These are phyloP conservation scores for Chenopodium quinoa DNA, from an alignment of 148 eudicot species.

Conservation along the genomic window DNA sequence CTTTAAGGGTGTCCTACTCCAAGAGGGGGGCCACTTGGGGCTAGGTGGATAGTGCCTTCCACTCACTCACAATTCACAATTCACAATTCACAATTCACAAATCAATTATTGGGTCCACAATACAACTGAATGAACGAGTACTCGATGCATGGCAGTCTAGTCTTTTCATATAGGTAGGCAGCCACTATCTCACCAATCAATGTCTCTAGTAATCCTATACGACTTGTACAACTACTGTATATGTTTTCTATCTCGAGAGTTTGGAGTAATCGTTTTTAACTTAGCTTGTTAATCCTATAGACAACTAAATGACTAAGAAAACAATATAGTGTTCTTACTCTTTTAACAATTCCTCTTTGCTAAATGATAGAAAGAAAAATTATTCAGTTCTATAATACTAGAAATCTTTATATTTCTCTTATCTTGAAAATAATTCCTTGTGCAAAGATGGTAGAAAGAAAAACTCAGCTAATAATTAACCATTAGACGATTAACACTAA, in stretches of 20 bases:
- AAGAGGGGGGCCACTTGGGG: slow-evolving; percentile 16
- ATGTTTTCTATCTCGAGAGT: not conserved
- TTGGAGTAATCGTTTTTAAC: no score
- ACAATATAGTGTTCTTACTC: not conserved
- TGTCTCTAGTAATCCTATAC: not conserved
- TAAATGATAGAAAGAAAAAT: not conserved
- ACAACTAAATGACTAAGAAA: no score
- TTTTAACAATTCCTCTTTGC: no score
- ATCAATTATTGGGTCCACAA: slow-evolving; percentile 32
- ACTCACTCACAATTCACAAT: not conserved
- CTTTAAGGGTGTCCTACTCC: slow-evolving; percentile 21
- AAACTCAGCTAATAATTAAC: no score
- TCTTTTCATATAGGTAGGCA: slow-evolving; percentile 19
- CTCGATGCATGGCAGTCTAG: slow-evolving; percentile 21
- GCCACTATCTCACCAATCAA: slow-evolving; percentile 24
- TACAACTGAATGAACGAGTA: slow-evolving; percentile 6
- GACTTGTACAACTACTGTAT: not conserved
- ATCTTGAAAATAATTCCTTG: no score
- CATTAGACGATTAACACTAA: no score
- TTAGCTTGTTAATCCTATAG: no score
- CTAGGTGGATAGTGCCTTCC: slow-evolving; percentile 33
- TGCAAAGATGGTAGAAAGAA: no score
- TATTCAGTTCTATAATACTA: no score
- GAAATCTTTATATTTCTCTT: no score
- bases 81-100: not conserved